Evolutionary conservation across 2,329 filamentous ascomycete genomes (phyloP), one percentile per base, ranked within the genome.

Genomic region (Monosporascus sp.): DNA sequence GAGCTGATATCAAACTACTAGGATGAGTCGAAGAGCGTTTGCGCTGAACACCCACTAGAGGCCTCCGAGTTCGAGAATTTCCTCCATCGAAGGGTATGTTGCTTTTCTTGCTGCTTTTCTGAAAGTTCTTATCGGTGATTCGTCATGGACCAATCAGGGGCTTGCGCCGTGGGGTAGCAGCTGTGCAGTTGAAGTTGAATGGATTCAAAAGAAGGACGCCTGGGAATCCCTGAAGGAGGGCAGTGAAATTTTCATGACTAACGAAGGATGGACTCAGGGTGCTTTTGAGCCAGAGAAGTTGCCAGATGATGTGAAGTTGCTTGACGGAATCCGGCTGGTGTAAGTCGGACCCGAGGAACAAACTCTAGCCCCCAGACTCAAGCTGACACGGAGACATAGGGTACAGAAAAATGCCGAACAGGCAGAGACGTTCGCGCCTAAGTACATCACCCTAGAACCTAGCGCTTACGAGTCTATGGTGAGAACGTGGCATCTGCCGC

Each of bases 351-450:
- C 37, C 41, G 17, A 22, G 35, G 18, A 49, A 39, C 45, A 47
- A 49, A n/a, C 20, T 45, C 17, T 25, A 37, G 20, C 17, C 43
- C 7, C 50, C 25, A 44, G 41, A 1, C 47, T 53, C 18, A 46
- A 11, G 50, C 25, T 50, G 49, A 54, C 18, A 45, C 54, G 63
- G 20, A 58, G 49, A 4, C 52, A 20, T 60, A 84, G 81, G 45
- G 70, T 83, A 24, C 81, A 84, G 60, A 77, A 76, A 57, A 74
- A 82, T 59, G 81, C 80, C 46, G 69, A 75, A 52, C 69, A 85
- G 48, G 72, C 75, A 15, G 77, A 85, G 48, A 85, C 83, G 0
- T 86, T 86, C 58, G 70, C 74, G 22, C 75, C 81, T 17, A 71
- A 76, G 55, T 70, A 78, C 56, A 75, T 86, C 53, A 82, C 80